These are phyloP conservation scores for Sparassis latifolia DNA, from an alignment of 1,284 basidiomycete genomes.

Conservation along the genomic window DNA sequence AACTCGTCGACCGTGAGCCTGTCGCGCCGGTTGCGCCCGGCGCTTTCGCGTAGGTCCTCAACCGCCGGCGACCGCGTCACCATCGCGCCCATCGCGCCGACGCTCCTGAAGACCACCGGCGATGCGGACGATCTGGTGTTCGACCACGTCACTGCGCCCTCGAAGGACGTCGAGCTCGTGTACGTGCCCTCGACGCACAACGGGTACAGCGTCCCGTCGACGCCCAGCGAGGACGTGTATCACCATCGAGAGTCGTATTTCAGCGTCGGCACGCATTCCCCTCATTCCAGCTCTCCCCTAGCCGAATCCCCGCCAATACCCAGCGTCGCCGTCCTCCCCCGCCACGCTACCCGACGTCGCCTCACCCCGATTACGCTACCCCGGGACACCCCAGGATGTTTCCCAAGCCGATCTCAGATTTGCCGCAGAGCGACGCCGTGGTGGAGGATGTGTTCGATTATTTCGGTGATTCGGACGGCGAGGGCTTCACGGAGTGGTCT, in stretches of 20 bases:
- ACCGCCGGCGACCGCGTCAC: slow-evolving; percentile 63
- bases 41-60: slow-evolving; percentile 31
- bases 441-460: slow-evolving; percentile 57
- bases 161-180: slow-evolving; percentile 50
- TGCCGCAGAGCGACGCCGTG: slow-evolving; percentile 27
- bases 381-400: slow-evolving; percentile 9
- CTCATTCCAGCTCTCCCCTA: slow-evolving; percentile 11
- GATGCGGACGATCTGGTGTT: slow-evolving; percentile 36
- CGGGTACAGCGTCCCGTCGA: slow-evolving; percentile 33
- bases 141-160: slow-evolving; percentile 19
- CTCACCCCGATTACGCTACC: slow-evolving; percentile 7
- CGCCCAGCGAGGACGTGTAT: slow-evolving; percentile 23
- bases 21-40: slow-evolving; percentile 19
- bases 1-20: slow-evolving; percentile 5
- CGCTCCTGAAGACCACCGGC: slow-evolving; percentile 79
- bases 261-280: slow-evolving; percentile 21
- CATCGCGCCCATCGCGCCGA: slow-evolving; percentile 93
- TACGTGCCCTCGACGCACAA: slow-evolving; percentile 62
- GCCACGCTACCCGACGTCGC: not conserved
- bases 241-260: slow-evolving; percentile 31
- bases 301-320: slow-evolving; percentile 15
- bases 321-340: slow-evolving; percentile 15
- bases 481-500: slow-evolving; percentile 26
- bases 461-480: slow-evolving; percentile 52
- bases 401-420: slow-evolving; percentile 14